A percentile compares a stretch with the other conserved stretches of the same genome.
These are phyloP conservation scores for Russula lepida DNA, from an alignment of 768 basidiomycete species.

Conservation along the genomic window DNA sequence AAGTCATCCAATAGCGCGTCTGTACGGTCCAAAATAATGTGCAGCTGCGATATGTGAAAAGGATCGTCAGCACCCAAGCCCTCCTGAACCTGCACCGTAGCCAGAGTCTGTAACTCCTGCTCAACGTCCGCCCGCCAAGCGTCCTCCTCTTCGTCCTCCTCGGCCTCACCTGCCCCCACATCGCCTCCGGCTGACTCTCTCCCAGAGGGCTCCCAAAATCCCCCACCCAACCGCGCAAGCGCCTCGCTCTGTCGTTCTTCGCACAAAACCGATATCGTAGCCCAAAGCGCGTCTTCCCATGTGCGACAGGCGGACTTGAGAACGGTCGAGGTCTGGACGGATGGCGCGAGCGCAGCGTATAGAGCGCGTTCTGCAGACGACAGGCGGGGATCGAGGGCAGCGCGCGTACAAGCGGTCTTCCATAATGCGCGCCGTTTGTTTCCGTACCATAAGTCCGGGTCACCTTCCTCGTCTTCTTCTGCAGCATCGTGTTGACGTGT, in stretches of 20 bases:
- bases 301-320: slow-evolving; percentile 71
- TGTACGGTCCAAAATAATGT: slow-evolving; percentile 66
- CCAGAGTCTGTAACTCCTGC: slow-evolving; percentile 47
- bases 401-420: slow-evolving; percentile 78
- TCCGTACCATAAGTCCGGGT: slow-evolving; percentile 53
- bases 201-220: slow-evolving; percentile 73
- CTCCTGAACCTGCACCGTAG: slow-evolving; percentile 50
- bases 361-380: slow-evolving; percentile 65
- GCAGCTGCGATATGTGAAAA: slow-evolving; percentile 75
- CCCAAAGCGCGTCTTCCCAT: slow-evolving; percentile 98
- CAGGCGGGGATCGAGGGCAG: slow-evolving; percentile 64
- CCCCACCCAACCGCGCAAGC: slow-evolving; percentile 52
- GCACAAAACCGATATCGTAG: slow-evolving; percentile 69
- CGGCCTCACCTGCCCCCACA: slow-evolving; percentile 24
- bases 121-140: slow-evolving; percentile 63
- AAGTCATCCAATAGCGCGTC: slow-evolving; percentile 62
- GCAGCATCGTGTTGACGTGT: slow-evolving; percentile 38
- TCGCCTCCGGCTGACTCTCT: slow-evolving; percentile 29
- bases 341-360: slow-evolving; percentile 79
- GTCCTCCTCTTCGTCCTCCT: slow-evolving; percentile 35
- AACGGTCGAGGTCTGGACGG: slow-evolving; percentile 51
- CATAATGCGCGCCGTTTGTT: slow-evolving; percentile 74
- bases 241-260: slow-evolving; percentile 72
- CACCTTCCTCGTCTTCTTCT: slow-evolving; percentile 37
- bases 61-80: slow-evolving; percentile 64